Evolutionary conservation across 2,329 filamentous ascomycete species (phyloP).

Genomic region (Claviceps sp.): DNA sequence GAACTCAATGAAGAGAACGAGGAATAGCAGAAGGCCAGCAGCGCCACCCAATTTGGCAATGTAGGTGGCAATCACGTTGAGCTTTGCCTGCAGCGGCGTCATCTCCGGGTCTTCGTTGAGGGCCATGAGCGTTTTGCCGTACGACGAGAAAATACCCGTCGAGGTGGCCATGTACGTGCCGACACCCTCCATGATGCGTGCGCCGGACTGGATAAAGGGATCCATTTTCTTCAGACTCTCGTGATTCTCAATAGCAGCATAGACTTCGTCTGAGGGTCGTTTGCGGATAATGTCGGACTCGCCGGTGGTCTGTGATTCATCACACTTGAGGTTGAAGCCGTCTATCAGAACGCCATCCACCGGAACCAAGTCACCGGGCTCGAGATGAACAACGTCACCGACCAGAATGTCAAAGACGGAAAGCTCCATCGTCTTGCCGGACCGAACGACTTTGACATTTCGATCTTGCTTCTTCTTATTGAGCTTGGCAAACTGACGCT

Average conservation of each 20-base stretch:
- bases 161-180: constrained; percentile 64
- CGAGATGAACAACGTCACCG: constrained; percentile 59
- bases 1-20: constrained; percentile 78
- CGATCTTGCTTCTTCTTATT: constrained; percentile 72
- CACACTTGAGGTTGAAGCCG: constrained; percentile 62
- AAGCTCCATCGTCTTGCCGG: constrained; percentile 55
- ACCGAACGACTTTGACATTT: constrained; percentile 56
- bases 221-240: constrained; percentile 60
- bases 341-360: constrained; percentile 62
- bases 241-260: constrained; percentile 51
- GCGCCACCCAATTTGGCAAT: constrained; percentile 66
- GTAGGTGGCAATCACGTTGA: constrained; percentile 62
- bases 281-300: constrained; percentile 67
- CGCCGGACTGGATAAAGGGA: constrained; percentile 74
- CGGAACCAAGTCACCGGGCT: constrained; percentile 61
- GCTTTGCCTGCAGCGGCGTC: constrained; percentile 63
- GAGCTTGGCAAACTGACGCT: constrained; percentile 63
- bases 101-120: constrained; percentile 62
- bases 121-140: constrained; percentile 63
- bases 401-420: constrained; percentile 57
- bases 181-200: constrained; percentile 64
- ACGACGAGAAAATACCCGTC: constrained; percentile 59
- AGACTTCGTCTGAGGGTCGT: constrained; percentile 52
- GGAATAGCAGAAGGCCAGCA: constrained; percentile 67
- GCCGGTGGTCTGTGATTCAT: constrained; percentile 67